A percentile compares a stretch with the other conserved stretches of the same genome.
Conservation (phyloP, 495 filamentous ascomycete genomes). For the Annulohypoxylon nitens region DNA sequence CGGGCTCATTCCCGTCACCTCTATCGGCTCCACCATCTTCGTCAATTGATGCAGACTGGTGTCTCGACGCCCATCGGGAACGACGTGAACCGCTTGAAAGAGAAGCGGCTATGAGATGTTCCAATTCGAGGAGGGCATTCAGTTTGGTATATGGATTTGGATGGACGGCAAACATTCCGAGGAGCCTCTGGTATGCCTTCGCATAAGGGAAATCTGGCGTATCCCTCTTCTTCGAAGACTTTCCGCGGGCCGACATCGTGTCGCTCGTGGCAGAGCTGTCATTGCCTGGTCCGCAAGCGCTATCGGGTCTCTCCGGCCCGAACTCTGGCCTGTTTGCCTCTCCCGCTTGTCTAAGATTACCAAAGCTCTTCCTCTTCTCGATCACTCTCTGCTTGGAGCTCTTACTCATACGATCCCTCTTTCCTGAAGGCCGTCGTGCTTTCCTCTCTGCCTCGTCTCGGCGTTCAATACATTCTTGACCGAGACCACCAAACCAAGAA, state of each 20-base stretch:
- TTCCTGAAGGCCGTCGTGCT: constrained; percentile 54
- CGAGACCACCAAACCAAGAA: constrained; percentile 83
- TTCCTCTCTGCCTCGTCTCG: constrained; percentile 73
- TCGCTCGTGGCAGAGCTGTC: constrained; percentile 60
- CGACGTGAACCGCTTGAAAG: constrained; percentile 60
- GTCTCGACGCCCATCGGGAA: constrained; percentile 54
- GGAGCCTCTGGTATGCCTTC: constrained; percentile 80
- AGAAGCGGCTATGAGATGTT: constrained; percentile 83
- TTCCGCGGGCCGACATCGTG: constrained; percentile 53
- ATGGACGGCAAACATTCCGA: constrained; percentile 90
- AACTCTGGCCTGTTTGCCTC: constrained; percentile 53
- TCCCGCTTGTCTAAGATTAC: constrained; percentile 61
- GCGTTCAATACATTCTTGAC: constrained; percentile 81
- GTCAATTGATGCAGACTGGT: constrained; percentile 41
- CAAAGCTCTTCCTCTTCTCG: constrained; percentile 70
- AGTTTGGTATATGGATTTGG: constrained; percentile 90
- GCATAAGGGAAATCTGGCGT: constrained; percentile 76
- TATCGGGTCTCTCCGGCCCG: constrained; percentile 48
- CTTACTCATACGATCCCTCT: constrained; percentile 52
- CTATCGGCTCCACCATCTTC: constrained; percentile 42
- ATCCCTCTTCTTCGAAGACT: constrained; percentile 55
- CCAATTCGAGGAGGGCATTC: constrained; percentile 83
- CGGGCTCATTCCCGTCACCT: constrained; percentile 29
- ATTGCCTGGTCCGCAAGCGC: constrained; percentile 53
- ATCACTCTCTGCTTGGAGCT: constrained; percentile 66